Evolutionary conservation across 257 asterid species (phyloP).

Genomic region (Parsonsia alboflavescens): DNA sequence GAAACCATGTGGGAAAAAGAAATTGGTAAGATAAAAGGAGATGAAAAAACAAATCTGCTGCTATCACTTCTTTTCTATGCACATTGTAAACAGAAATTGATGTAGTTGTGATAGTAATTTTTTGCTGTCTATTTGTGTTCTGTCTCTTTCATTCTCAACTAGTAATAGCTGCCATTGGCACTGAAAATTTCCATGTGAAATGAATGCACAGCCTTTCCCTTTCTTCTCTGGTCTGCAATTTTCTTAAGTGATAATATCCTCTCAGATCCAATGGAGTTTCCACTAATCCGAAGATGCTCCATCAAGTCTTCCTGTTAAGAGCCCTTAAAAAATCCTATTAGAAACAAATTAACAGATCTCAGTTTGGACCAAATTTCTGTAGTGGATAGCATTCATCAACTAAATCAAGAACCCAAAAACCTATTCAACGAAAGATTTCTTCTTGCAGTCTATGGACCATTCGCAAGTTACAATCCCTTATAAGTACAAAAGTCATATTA

Average conservation of each 20-base stretch:
- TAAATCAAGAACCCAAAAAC: background rate
- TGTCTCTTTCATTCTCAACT: background rate
- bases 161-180: background rate
- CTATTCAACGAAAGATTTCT: background rate
- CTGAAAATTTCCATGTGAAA: constrained; percentile 1
- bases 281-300: background rate
- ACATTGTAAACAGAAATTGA: background rate
- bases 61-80: background rate
- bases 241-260: background rate
- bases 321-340: background rate
- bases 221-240: background rate
- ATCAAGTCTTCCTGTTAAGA: background rate
- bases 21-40: background rate
- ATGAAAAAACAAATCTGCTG: background rate
- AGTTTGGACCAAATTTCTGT: background rate
- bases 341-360: background rate
- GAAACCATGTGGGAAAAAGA: background rate
- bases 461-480: background rate
- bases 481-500: background rate
- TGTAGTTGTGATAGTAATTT: background rate
- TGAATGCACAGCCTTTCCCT: background rate
- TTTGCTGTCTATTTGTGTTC: background rate
- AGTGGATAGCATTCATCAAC: background rate
- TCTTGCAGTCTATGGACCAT: background rate
- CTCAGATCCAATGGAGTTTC: background rate